Conservation (phyloP, 2,329 filamentous ascomycete genomes). For the Penicillium sp. region DNA sequence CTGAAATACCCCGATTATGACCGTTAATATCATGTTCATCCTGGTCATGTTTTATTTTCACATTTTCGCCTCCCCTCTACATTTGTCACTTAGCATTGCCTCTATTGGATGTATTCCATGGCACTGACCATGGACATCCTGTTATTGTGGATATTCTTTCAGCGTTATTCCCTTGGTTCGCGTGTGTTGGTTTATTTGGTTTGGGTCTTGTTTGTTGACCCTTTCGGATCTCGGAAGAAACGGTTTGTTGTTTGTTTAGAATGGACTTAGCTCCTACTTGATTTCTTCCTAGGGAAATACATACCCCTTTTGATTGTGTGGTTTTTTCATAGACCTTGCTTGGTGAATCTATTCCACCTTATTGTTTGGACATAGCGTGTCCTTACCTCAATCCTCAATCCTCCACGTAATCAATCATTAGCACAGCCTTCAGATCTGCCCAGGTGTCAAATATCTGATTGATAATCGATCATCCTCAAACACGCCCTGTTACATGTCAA, state of each 20-base stretch:
- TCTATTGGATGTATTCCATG: background rate
- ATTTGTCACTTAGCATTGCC: constrained; percentile 4
- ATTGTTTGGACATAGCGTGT: background rate
- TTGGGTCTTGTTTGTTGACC: background rate
- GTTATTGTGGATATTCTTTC: background rate
- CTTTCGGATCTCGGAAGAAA: background rate
- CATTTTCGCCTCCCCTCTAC: background rate
- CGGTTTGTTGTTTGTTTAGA: constrained; percentile 1
- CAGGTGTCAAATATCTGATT: background rate
- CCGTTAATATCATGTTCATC: constrained; percentile 15
- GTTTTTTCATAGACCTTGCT: background rate
- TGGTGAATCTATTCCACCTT: background rate
- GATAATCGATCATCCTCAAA: background rate
- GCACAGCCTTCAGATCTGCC: background rate
- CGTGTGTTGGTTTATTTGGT: constrained; percentile 3
- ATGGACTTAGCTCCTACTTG: background rate
- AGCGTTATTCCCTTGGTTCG: constrained; percentile 1
- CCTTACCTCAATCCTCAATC: background rate
- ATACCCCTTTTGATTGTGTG: constrained; percentile 1
- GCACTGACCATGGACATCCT: background rate
- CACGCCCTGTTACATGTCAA: background rate
- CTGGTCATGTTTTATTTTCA: background rate
- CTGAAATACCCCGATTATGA: constrained; percentile 22
- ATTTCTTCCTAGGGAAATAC: constrained; percentile 1
- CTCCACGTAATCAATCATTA: background rate